Evolutionary conservation across 768 basidiomycete genomes (phyloP).

Genomic region (Zangia roseola): DNA sequence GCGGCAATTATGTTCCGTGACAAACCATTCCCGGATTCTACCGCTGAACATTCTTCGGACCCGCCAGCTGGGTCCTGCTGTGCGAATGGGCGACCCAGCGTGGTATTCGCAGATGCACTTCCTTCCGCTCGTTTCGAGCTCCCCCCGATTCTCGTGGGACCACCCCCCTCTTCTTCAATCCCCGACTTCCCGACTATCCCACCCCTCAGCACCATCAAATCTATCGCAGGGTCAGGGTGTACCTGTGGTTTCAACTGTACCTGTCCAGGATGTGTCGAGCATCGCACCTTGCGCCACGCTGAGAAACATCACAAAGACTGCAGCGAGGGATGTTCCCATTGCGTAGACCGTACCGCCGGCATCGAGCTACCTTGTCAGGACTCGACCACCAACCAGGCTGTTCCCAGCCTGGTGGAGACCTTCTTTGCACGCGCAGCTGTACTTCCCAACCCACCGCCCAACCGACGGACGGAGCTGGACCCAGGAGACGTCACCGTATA

Average conservation of each 20-base stretch:
- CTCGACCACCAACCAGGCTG: conserved; percentile 3
- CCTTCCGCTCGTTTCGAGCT: conserved; percentile 39
- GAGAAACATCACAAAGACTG: conserved; percentile 38
- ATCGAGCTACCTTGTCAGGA: conserved; percentile 41
- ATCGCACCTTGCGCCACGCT: conserved; percentile 54
- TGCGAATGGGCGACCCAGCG: neutral
- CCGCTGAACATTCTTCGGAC: conserved; percentile 3
- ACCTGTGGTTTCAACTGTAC: conserved; percentile 67
- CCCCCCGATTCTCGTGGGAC: conserved; percentile 44
- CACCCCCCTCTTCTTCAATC: conserved; percentile 16
- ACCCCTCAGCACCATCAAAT: conserved; percentile 54
- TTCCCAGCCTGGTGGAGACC: conserved; percentile 46
- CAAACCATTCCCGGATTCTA: conserved; percentile 4
- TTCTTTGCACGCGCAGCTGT: conserved; percentile 71
- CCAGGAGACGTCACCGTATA: conserved; percentile 51
- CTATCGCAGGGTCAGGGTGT: conserved; percentile 67
- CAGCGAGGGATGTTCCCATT: conserved; percentile 56
- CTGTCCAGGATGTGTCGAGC: conserved; percentile 73
- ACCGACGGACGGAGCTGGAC: conserved; percentile 43
- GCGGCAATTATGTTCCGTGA: conserved; percentile 30
- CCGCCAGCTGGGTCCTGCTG: conserved; percentile 24
- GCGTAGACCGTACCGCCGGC: conserved; percentile 53
- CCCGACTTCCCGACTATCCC: conserved; percentile 59
- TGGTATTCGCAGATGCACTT: neutral
- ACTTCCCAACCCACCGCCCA: conserved; percentile 56